Base-by-base conservation (phyloP, 1,139 yeast genomes). In the Protomyces pachydermus region DNA sequence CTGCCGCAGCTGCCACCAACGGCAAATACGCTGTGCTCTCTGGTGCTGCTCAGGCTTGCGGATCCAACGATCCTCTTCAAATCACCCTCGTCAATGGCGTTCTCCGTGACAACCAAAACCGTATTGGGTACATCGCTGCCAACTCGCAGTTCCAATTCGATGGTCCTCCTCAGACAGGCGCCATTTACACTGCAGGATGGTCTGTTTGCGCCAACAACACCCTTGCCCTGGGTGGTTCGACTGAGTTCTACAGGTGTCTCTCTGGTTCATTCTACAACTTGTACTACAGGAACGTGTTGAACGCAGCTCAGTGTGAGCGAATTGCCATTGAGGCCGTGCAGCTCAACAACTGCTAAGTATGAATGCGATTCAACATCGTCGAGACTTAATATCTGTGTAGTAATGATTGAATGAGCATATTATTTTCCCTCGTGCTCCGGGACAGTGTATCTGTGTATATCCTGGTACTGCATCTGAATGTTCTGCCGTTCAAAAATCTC, bases 91-190 rank as follows among this genome's bases (percentile, higher is more conserved):
- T 79, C 60, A 80, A 74, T 60, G 78, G 84, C 71, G 72, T 84
- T 68, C 80, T 87, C 75, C 81, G 80, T 54, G 93, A 87, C 73
- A 74, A 81, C 63, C 70, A 77, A 66, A 89, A 89, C 67, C 85
- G 93, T 83, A 78, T 87, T 70, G 93, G 93, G 74, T 84, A 91
- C 66, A 86, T 87, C 76, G 93, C 87, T 72, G 87, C 91, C 68
- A 86, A 86, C 85, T 83, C 87, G 80, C 93, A 87, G 80, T 86
- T 87, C 86, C 93, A 87, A 80, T 87, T 87, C 73, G 93, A 87
- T 74, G 93, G 93, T 76, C 95, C 93, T 71, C 93, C 93, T 73
- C 95, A 87, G 81, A 91, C 93, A 67, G 95, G 95, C 77, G 82
- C 91, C 71, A 84, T 87, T 77, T 87, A 85, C 78, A 95, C 95